Evolutionary conservation across 352 stramenopile species (phyloP), one percentile per base, ranked within the genome.

Genomic region (Globisporangium cylindrosporum): DNA sequence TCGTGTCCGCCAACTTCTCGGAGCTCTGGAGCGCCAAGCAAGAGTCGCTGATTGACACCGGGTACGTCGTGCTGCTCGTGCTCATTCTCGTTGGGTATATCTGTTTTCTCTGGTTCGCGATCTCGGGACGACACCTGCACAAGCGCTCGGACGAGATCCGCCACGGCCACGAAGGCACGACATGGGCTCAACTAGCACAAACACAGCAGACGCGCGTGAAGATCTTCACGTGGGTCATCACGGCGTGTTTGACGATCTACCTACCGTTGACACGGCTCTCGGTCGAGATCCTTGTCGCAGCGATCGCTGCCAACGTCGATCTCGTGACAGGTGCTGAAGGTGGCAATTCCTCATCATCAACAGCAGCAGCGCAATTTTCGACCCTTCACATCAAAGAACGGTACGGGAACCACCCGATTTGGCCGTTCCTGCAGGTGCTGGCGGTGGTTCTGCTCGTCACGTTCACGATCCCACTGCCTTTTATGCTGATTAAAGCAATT

Each of bases 41-140:
- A 4, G 59, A 74, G 15, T 24, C 51, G 27, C 60, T 78, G 25
- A 67, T 74, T 32, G 69, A 75, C 41, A 22, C 69, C 56, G 72
- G 58, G 53, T 72, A 83, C 12, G 64, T 53, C 9, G 15, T 73
- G 27, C 41, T 88, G 43, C 32, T 81, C 6, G 32, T 62, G 20
- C 27, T 68, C 3, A 76, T 86, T 24, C 46, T 70, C 3, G 3
- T 73, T 9, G 68, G 74, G 0, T 84, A 85, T 55, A 8, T 70
- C 4, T 74, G 66, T 34, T 81, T 74, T 32, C 41, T 87, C n/a
- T 86, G 77, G 74, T 87, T 83, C 64, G 72, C 62, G 0, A 65
- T 78, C 32, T 75, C 64, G 14, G 76, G 69, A 1, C 55, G 76
- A 12, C 61, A 82, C 62, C 64, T 80, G 3, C 78, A 86, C 66